Evolutionary conservation across 148 eudicot genomes (phyloP), one percentile per base, ranked within the genome.

Genomic region (Salicornia ramosissima): DNA sequence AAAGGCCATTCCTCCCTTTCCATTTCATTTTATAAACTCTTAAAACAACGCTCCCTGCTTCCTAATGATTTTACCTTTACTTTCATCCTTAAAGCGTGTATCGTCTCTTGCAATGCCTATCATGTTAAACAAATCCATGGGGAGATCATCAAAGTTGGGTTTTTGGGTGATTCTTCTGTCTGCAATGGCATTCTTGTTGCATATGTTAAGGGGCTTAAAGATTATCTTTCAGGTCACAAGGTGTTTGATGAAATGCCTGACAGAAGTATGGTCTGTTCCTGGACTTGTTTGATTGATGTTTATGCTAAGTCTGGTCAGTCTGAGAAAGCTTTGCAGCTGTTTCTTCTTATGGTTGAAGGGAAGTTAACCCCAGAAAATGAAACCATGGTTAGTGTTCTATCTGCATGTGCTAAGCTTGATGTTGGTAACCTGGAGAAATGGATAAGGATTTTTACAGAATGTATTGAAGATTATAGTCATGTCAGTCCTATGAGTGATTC

Each of bases 51-150:
- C 4, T 76, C 68, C 0, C 76, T 89, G 76, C 77, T 9, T 55
- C 90, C 96, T 50, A 90, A 90, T 78, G 92, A 83, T 19, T 77
- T 90, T 74, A 87, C 96, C 11, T 85, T 85, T 75, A 87, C 89
- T 34, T 85, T 85, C 76, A 77, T 89, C 57, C 83, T 85, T 6
- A 89, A 89, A 74, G 85, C 85, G 8, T 82, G 82, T 70, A 74
- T 66, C 55, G 67, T 74, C 19, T 58, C 53, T 6, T 24, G 61
- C 61, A 71, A 79, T 64, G 72, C 65, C 2, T 0, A n/a, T 36
- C 68, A 69, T 63, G 79, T 83, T 10, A 30, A 75, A 34, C 91
- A 85, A 59, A 62, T 89, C 26, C 96, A 89, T 74, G 65, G 74
- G 52, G 78, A 83, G 71, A 74, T 82, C 51, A 31, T 80, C 22